Conservation (phyloP, 805 yeast genomes). For the Ogataea trehaloabstinens region DNA sequence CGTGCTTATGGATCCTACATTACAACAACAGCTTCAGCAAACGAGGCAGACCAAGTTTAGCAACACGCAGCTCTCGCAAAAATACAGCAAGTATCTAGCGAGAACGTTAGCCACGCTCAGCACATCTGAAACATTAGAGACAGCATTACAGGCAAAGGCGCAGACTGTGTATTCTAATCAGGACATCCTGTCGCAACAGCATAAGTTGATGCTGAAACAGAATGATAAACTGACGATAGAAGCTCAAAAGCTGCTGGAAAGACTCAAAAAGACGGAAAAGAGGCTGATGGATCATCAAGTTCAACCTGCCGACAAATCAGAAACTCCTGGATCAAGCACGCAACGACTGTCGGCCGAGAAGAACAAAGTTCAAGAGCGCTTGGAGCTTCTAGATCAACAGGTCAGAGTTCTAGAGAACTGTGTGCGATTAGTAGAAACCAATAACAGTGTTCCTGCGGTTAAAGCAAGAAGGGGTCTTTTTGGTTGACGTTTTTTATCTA, state of each 20-base stretch:
- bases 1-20: constrained; percentile 23
- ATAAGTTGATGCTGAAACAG: constrained; percentile 12
- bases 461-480: constrained; percentile 18
- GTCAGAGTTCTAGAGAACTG: constrained; percentile 68
- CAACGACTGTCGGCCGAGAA: constrained; percentile 6
- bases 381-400: constrained; percentile 71
- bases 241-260: constrained; percentile 11
- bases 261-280: constrained; percentile 15
- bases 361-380: constrained; percentile 45
- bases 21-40: constrained; percentile 25
- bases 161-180: constrained; percentile 31
- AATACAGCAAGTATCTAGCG: constrained; percentile 21
- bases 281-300: constrained; percentile 11
- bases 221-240: constrained; percentile 11
- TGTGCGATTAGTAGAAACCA: constrained; percentile 33
- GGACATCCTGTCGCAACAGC: constrained; percentile 23
- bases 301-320: neutral
- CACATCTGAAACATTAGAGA: constrained; percentile 14
- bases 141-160: constrained; percentile 23
- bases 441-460: constrained; percentile 18
- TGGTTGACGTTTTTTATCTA: constrained; percentile 12
- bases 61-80: constrained; percentile 19
- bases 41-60: constrained; percentile 20
- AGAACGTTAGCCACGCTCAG: constrained; percentile 18
- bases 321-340: constrained; percentile 4